Conservation (phyloP, 139 green algal species). For the Yamagishiella unicocca region DNA sequence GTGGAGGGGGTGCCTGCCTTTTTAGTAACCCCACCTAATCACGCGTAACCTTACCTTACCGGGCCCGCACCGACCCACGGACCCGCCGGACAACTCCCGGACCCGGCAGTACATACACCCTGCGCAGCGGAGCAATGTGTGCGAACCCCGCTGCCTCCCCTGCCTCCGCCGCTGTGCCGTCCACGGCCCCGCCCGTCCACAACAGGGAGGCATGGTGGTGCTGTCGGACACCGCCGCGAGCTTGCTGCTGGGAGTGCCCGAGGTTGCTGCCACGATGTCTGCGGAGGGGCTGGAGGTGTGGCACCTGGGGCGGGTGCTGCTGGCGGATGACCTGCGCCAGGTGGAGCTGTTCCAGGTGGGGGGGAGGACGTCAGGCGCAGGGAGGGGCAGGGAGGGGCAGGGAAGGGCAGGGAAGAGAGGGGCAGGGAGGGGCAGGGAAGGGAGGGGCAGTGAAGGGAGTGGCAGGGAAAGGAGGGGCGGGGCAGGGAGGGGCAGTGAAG, state of each 20-base stretch:
- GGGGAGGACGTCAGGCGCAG: too few relatives aligned
- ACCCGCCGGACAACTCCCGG: background rate
- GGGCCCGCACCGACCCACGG: background rate
- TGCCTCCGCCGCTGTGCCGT: background rate
- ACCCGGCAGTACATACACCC: background rate
- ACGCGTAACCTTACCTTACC: background rate
- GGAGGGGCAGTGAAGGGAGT: background rate
- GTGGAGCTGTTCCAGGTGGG: conserved; percentile 37
- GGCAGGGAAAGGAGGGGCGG: background rate
- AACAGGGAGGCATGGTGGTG: conserved; percentile 17
- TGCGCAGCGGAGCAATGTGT: too few relatives aligned
- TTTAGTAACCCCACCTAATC: background rate
- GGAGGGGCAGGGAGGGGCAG: background rate
- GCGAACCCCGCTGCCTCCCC: too few relatives aligned
- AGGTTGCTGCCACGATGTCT: conserved; percentile 3
- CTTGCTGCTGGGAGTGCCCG: background rate
- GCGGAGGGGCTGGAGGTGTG: conserved; percentile 13
- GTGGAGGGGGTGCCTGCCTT: background rate
- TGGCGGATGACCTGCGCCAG: background rate
- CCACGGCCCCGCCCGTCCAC: background rate
- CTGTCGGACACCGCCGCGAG: conserved; percentile 1
- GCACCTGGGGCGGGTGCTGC: conserved; percentile 33
- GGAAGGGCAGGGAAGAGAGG: background rate
- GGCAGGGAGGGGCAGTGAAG: background rate
- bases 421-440: background rate